Conservation (phyloP, 768 basidiomycete genomes). For the Agrocybe pediades region DNA sequence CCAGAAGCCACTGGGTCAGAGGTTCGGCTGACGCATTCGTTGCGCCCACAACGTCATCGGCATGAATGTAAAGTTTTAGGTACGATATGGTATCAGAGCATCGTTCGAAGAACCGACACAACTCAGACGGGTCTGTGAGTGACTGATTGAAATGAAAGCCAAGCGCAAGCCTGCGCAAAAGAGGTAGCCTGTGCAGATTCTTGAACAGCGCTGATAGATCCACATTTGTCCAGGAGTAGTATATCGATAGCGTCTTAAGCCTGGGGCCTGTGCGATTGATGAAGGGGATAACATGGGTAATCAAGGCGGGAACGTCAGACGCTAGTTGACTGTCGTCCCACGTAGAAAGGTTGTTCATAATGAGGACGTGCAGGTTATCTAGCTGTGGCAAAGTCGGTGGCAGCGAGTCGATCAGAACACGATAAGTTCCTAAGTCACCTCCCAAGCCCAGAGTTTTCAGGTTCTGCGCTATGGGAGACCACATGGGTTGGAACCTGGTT, state of each 20-base stretch:
- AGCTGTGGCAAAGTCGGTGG: background rate
- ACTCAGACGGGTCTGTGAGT: conserved; percentile 35
- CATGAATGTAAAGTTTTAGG: conserved; percentile 42
- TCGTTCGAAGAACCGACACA: conserved; percentile 32
- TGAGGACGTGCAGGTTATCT: background rate
- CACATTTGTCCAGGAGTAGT: conserved; percentile 40
- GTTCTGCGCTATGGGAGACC: background rate
- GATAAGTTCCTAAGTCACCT: conserved; percentile 1
- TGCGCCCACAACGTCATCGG: conserved; percentile 32
- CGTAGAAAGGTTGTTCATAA: background rate
- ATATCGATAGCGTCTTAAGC: conserved; percentile 35
- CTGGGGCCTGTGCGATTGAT: conserved; percentile 36
- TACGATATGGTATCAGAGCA: conserved; percentile 32
- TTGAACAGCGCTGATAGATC: conserved; percentile 44
- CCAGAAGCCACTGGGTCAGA: conserved; percentile 37
- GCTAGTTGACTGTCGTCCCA: background rate
- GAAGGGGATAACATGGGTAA: conserved; percentile 39
- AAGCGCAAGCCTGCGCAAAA: conserved; percentile 32
- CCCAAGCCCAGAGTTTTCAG: background rate
- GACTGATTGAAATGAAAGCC: conserved; percentile 42
- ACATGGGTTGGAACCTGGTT: background rate
- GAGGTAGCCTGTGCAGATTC: conserved; percentile 31
- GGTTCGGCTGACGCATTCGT: conserved; percentile 30
- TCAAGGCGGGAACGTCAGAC: conserved; percentile 25
- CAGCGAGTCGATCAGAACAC: background rate